Conservation (phyloP, 2,329 filamentous ascomycete genomes). For the Phoma herbarum region DNA sequence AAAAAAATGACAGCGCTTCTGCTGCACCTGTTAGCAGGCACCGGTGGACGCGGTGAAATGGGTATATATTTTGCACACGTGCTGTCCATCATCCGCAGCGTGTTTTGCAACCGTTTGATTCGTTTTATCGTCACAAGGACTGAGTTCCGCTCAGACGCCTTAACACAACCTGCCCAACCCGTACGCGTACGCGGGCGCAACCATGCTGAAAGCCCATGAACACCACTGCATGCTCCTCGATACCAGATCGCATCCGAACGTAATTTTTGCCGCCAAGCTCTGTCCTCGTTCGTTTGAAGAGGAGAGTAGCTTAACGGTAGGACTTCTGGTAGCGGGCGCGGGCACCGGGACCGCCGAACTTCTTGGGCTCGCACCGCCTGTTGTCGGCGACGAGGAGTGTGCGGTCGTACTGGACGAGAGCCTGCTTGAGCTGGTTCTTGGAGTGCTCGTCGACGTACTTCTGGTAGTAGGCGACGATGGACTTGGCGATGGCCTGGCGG, state of each 20-base stretch:
- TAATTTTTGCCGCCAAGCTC: constrained; percentile 4
- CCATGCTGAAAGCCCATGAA: constrained; percentile 47
- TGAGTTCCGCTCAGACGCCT: constrained; percentile 37
- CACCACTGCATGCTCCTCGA: constrained; percentile 48
- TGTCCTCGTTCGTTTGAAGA: background rate
- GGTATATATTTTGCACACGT: constrained; percentile 21
- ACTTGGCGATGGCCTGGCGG: constrained; percentile 98
- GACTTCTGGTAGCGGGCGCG: constrained; percentile 98
- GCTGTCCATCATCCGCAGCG: constrained; percentile 26
- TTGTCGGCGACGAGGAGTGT: constrained; percentile 99
- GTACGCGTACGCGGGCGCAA: constrained; percentile 40
- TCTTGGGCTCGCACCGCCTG: constrained; percentile 99
- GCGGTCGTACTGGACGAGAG: constrained; percentile 93
- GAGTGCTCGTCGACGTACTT: constrained; percentile 99
- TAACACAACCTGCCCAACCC: constrained; percentile 37
- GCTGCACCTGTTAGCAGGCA: constrained; percentile 15
- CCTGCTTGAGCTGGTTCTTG: constrained; percentile 99
- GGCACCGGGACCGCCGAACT: constrained; percentile 93
- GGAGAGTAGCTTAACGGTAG: constrained; percentile 78
- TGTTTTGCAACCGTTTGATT: constrained; percentile 52
- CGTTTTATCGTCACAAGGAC: constrained; percentile 53
- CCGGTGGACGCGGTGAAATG: constrained; percentile 26
- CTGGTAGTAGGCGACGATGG: constrained; percentile 97
- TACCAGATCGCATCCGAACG: constrained; percentile 10
- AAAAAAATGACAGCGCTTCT: constrained; percentile 9